phyloP scores from a whole-genome alignment of 2,329 filamentous ascomycete species.

The Hypoxylon sp. region DNA sequence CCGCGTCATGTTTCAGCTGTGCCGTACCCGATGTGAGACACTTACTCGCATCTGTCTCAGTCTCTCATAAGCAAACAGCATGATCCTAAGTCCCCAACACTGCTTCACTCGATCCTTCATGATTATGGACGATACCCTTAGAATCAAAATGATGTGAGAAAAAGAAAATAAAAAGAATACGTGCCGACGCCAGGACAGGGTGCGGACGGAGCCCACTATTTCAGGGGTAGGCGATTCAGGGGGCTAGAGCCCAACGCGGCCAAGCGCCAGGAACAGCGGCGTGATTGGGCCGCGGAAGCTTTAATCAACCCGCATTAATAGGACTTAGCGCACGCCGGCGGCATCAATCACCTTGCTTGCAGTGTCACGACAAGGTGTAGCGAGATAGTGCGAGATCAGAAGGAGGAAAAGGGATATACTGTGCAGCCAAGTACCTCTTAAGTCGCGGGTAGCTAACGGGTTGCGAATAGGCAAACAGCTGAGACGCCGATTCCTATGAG shows the following conservation, averaged over 20 bases:
- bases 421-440: constrained; percentile 20
- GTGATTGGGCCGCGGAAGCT: constrained; percentile 51
- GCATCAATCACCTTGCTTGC: constrained; percentile 40
- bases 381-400: constrained; percentile 12
- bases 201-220: constrained; percentile 33
- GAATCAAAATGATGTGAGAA: neutral
- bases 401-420: constrained; percentile 14
- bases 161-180: constrained; percentile 18
- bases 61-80: neutral
- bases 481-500: constrained; percentile 25
- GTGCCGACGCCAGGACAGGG: constrained; percentile 11
- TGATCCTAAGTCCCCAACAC: neutral
- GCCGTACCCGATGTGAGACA: constrained; percentile 11
- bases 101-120: neutral
- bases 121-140: neutral
- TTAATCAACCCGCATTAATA: constrained; percentile 44
- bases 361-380: constrained; percentile 16
- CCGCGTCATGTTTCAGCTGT: constrained; percentile 22
- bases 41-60: constrained; percentile 1
- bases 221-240: constrained; percentile 38
- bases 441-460: constrained; percentile 20
- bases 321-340: constrained; percentile 28
- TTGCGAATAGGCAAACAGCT: constrained; percentile 7
- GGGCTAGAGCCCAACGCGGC: constrained; percentile 39
- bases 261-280: constrained; percentile 52